Conservation (phyloP, 1,139 yeast species). For the Geotrichum klebahnii region DNA sequence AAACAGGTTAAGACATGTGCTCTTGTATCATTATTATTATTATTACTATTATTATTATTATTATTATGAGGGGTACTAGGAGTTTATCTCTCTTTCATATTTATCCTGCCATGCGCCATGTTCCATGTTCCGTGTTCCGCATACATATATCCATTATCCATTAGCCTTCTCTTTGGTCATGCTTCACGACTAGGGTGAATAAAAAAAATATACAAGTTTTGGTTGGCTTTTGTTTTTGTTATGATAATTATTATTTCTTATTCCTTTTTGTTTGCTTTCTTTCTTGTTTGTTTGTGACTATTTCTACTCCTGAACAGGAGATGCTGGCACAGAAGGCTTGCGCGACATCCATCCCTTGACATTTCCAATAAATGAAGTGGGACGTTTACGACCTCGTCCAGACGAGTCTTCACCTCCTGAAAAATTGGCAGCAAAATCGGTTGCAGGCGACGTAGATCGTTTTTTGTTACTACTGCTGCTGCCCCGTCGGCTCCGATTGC, state of each 20-base stretch:
- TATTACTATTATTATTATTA: too few species aligned
- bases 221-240: too few species aligned
- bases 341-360: constrained; percentile 67
- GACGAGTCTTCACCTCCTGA: constrained; percentile 41
- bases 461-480: constrained; percentile 14
- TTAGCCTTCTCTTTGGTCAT: too few species aligned
- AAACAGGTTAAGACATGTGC: too few species aligned
- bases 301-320: constrained; percentile 14
- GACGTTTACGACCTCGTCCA: constrained; percentile 11
- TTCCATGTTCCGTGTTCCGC: too few species aligned
- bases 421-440: constrained; percentile 61
- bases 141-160: too few species aligned
- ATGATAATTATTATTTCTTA: background rate
- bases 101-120: too few species aligned
- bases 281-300: background rate
- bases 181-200: too few species aligned
- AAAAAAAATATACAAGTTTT: too few species aligned
- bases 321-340: constrained; percentile 28
- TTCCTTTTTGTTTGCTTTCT: background rate
- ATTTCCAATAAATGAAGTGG: constrained; percentile 48
- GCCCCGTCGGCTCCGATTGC: constrained; percentile 26
- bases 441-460: constrained; percentile 49
- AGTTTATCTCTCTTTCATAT: too few species aligned
- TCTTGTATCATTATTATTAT: too few species aligned
- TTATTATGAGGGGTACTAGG: too few species aligned